Base-by-base conservation (phyloP, 805 yeast species). In the Kregervanrija delftensis region DNA sequence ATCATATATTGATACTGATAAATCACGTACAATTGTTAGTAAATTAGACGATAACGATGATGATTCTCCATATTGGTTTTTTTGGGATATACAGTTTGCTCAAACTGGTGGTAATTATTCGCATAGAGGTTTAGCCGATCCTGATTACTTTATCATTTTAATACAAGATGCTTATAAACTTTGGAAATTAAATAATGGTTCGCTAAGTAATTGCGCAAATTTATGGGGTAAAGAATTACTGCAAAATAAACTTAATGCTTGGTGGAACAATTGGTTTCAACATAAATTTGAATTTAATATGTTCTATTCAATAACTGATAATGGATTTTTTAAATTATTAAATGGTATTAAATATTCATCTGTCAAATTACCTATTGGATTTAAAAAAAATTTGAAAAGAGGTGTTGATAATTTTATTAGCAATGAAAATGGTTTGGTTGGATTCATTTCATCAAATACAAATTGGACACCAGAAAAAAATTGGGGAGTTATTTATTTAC, bases 191-290 rank as follows among this genome's bases (percentile, higher is more conserved):
- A 61, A 66, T 40, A 49, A 59, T 45, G 70, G 70, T 4, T 44
- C 60, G 8, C 39, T 67, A 30, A 42, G 40, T 9, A n/a, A 30
- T 28, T 35, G 30, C 14, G 39, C 14, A 28, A 11, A 30, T 2
- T 16, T 11, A 9, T 33, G 30, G 22, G 31, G 32, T 15, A 33
- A 47, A 41, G n/a, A n/a, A 39, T 35, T 40, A 22, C 37, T 42
- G 6, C 31, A 36, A 22, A 13, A 12, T 8, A n/a, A 37, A 13
- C 36, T 47, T 1, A 43, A 37, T 12, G 43, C 48, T 14, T 69
- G 73, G 73, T 70, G 72, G 72, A 45, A 37, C 3, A 44, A 43
- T 2, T 70, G 73, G 72, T 45, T 64, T 3, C 36, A n/a, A 2
- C 55, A 60, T 43, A 52, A 55, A 32, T 60, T 63, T 28, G 60